phyloP scores from a whole-genome alignment of 1,284 basidiomycete genomes.

The Irpex lacteus region DNA sequence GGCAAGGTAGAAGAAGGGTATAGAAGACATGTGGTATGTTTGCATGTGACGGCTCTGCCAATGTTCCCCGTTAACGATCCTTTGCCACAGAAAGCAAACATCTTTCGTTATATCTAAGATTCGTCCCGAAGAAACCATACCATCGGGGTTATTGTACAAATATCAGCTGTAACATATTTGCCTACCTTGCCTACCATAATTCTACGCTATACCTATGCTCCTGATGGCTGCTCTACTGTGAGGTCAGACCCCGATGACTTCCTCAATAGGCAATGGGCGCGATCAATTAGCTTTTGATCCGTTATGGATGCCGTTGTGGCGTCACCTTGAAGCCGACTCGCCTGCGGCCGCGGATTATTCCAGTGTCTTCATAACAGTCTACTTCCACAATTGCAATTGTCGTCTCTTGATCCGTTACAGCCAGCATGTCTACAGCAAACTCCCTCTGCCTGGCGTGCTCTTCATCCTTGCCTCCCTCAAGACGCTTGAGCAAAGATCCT shows the following conservation, averaged over 20 bases:
- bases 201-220: no score
- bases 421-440: background rate
- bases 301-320: background rate
- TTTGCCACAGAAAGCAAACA: constrained; percentile 22
- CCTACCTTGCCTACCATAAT: no score
- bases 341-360: background rate
- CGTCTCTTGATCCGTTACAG: background rate
- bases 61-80: background rate
- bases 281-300: background rate
- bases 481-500: constrained; percentile 1
- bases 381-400: background rate
- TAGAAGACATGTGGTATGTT: constrained; percentile 21
- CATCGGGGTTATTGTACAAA: background rate
- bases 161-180: background rate
- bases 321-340: background rate
- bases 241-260: no score
- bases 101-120: constrained; percentile 22
- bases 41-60: background rate
- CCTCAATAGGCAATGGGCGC: no score
- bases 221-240: no score
- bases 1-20: constrained; percentile 21
- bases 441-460: constrained; percentile 64
- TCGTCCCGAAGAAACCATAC: background rate
- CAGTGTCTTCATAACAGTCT: background rate
- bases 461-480: constrained; percentile 47